A percentile compares a stretch with the other conserved stretches of the same genome.
Evolutionary conservation across 768 basidiomycete species (phyloP).

Genomic region (Suillus bovinus): DNA sequence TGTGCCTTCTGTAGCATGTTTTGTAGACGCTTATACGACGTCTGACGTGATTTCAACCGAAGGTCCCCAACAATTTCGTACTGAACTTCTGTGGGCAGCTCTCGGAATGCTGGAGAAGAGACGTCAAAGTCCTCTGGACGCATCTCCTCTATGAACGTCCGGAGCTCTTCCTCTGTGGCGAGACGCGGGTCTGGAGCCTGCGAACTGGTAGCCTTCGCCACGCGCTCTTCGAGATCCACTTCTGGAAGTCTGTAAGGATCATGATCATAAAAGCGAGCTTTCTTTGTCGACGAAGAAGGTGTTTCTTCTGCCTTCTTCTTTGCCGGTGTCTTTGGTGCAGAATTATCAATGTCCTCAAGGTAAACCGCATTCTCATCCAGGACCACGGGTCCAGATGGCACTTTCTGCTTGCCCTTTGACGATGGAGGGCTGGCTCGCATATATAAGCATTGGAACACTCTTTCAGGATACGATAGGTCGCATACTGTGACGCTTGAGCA

Average conservation of each 20-base stretch:
- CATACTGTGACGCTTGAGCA: constrained; percentile 45
- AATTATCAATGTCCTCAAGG: constrained; percentile 77
- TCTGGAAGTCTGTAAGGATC: constrained; percentile 95
- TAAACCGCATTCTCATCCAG: constrained; percentile 80
- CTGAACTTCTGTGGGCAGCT: constrained; percentile 93
- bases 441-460: constrained; percentile 1
- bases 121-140: constrained; percentile 95
- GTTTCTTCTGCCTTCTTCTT: constrained; percentile 28
- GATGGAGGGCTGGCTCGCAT: constrained; percentile 21
- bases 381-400: constrained; percentile 43
- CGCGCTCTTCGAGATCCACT: constrained; percentile 63
- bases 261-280: constrained; percentile 67
- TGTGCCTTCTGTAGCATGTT: constrained; percentile 80
- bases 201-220: constrained; percentile 62
- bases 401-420: constrained; percentile 48
- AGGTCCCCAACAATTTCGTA: constrained; percentile 98
- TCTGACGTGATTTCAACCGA: constrained; percentile 91
- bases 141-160: constrained; percentile 93
- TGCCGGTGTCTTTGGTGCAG: constrained; percentile 53
- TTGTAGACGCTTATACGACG: constrained; percentile 87
- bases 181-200: constrained; percentile 83
- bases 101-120: constrained; percentile 83
- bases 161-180: constrained; percentile 94
- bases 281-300: constrained; percentile 55
- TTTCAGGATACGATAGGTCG: constrained; percentile 5